Evolutionary conservation across 2,329 filamentous ascomycete genomes (phyloP).

Genomic region (Alternaria arbusti): DNA sequence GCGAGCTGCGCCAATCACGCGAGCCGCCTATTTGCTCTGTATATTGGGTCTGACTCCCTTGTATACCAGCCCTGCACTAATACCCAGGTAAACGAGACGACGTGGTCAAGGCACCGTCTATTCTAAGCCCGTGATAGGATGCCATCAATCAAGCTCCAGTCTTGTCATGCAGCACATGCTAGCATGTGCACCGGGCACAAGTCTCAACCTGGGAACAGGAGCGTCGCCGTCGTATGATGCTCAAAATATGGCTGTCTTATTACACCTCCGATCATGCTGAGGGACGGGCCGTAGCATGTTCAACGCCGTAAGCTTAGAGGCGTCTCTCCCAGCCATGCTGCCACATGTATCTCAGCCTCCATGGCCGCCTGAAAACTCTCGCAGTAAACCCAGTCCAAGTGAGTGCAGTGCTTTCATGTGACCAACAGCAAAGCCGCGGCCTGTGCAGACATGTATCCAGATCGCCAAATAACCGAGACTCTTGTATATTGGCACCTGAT

Average conservation of each 20-base stretch:
- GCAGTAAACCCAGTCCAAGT: not conserved
- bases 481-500: constrained; percentile 38
- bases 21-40: constrained; percentile 22
- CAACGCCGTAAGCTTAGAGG: constrained; percentile 12
- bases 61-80: constrained; percentile 31
- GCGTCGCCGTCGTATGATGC: constrained; percentile 1
- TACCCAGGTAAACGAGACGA: constrained; percentile 22
- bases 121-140: constrained; percentile 30
- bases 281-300: constrained; percentile 39
- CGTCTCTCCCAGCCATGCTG: not conserved
- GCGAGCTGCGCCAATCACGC: constrained; percentile 6
- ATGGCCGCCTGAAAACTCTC: not conserved
- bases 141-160: constrained; percentile 27
- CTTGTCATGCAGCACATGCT: constrained; percentile 31
- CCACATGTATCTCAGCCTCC: not conserved
- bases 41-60: constrained; percentile 29
- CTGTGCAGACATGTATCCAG: constrained; percentile 15
- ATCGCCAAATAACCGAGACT: constrained; percentile 47
- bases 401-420: constrained; percentile 35
- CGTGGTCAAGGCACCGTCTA: constrained; percentile 22
- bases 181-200: constrained; percentile 11
- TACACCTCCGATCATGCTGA: constrained; percentile 27
- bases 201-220: constrained; percentile 5
- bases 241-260: not conserved
- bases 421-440: constrained; percentile 25